Percentiles rank a stretch among this genome's conserved stretches.
Conservation (phyloP, 441 rosid species). For the Corymbia calophylla region DNA sequence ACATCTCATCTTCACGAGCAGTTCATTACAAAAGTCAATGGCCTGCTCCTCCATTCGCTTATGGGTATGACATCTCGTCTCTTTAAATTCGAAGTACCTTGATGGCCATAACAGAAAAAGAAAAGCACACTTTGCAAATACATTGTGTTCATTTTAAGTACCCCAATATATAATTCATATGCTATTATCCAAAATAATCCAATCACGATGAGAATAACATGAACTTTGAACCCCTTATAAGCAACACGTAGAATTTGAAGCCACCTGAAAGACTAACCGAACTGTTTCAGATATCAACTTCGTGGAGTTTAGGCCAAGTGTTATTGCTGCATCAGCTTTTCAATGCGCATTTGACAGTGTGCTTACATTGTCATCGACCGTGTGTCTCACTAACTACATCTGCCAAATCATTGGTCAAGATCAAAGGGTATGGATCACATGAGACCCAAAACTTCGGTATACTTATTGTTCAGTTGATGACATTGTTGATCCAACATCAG, state of each 20-base stretch:
- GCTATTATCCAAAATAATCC: background rate
- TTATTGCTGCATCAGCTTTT: constrained; percentile 38
- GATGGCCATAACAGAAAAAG: background rate
- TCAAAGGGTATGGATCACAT: constrained; percentile 23
- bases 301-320: constrained; percentile 43
- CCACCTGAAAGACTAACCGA: background rate
- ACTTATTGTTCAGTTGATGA: background rate
- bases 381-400: constrained; percentile 2
- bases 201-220: background rate
- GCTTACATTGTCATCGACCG: background rate
- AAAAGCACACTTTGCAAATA: background rate
- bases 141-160: background rate
- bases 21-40: constrained; percentile 20
- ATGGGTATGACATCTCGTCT: constrained; percentile 28
- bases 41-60: constrained; percentile 30
- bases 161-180: background rate
- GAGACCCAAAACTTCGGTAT: background rate
- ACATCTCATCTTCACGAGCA: constrained; percentile 6
- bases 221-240: background rate
- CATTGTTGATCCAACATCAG: constrained; percentile 8
- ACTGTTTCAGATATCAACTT: constrained; percentile 28
- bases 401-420: constrained; percentile 20
- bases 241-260: background rate
- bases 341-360: constrained; percentile 26
- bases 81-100: background rate